These are phyloP conservation scores for Hibiscus trionum DNA, from an alignment of 345 rosid species.

Conservation along the genomic window DNA sequence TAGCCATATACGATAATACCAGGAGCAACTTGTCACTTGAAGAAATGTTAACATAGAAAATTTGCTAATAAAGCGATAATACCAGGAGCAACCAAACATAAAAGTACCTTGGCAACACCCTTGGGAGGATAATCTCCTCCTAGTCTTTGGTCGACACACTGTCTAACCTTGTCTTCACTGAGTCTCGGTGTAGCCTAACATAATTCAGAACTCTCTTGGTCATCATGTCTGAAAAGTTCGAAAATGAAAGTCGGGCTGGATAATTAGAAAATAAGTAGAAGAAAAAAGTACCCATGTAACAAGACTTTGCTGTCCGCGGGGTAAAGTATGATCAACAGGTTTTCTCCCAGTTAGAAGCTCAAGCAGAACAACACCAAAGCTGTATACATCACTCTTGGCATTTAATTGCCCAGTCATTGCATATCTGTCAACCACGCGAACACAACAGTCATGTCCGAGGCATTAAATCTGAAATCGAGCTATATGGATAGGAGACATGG, in stretches of 20 bases:
- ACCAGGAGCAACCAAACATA: constrained; percentile 2
- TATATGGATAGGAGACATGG: background rate
- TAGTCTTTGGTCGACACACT: constrained; percentile 87
- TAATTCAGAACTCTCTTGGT: background rate
- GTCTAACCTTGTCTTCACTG: constrained; percentile 92
- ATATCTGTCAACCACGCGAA: constrained; percentile 39
- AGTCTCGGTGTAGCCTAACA: constrained; percentile 88
- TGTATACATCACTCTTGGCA: constrained; percentile 91
- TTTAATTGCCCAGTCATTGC: constrained; percentile 97
- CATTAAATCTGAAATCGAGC: constrained; percentile 2
- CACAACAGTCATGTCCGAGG: background rate
- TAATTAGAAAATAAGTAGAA: background rate
- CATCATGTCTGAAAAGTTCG: background rate
- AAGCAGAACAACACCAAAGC: constrained; percentile 87
- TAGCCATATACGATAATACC: background rate
- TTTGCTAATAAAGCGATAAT: background rate
- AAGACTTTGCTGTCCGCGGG: constrained; percentile 91
- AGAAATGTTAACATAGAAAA: background rate
- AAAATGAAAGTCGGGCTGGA: background rate
- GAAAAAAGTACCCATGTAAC: constrained; percentile 66
- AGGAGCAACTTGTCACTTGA: background rate
- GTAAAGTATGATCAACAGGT: constrained; percentile 94
- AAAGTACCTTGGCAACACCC: constrained; percentile 88
- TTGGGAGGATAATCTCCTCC: constrained; percentile 87
- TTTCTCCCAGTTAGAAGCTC: constrained; percentile 95